Evolutionary conservation across 148 eudicot species (phyloP), one percentile per base, ranked within the genome.

Genomic region (Suaeda aralocaspica): DNA sequence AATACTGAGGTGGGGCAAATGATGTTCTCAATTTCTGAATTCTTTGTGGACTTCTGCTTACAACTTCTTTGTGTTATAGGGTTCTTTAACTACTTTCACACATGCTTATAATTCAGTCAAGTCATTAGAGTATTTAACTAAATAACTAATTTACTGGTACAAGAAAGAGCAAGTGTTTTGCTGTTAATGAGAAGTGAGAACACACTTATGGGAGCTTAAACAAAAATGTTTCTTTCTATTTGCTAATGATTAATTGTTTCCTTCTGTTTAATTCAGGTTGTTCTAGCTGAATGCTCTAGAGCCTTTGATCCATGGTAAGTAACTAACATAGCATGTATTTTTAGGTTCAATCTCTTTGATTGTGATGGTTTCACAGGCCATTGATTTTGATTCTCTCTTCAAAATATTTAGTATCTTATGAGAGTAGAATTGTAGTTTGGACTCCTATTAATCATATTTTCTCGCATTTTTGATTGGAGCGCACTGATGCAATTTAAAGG

Each of bases 231-330:
- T 13, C 19, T 21, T 56, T 44, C 50, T 28, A 75, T 39, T 33
- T 21, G 22, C 49, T 59, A 44, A 42, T 67, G 21, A 56, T 74
- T 34, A 31, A 49, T 46, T 75, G 28, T 34, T 2, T 66, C 59
- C 26, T 44, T 34, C 41, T 59, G 63, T 69, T 70, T 72, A 46
- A 59, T 82, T 80, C 86, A 95, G 99, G 99, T 95, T 74, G 90
- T 95, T 39, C 74, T 95, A 63, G 96, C 92, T 28, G 99, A 89
- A 73, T 91, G 99, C 78, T 89, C 96, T 44, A 89, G 81, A 82
- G 87, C 92, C 76, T 95, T 89, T 86, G 99, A 93, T 71, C 96
- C 97, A 55, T 95, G 99, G 99, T 94, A 84, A 86, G 89, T 76
- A 71, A 42, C 66, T 55, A 49, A 57, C 30, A n/a, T n/a, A 30